Conservation (phyloP, 345 rosid species). For the Eutrema yunnanense region DNA sequence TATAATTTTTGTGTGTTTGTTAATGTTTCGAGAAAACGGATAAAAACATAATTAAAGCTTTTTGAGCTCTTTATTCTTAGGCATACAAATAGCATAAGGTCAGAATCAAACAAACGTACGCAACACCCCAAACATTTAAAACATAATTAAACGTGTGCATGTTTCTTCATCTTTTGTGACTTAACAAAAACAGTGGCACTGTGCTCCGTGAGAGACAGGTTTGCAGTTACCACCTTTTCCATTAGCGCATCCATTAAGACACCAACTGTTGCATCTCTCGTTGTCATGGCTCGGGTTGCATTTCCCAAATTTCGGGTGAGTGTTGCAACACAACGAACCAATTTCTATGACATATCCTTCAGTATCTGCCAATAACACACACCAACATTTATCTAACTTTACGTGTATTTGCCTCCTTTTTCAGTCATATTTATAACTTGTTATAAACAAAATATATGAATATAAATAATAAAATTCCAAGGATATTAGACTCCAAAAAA, state of each 20-base stretch:
- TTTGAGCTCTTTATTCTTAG: not conserved
- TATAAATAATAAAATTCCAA: no score
- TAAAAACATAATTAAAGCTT: not conserved
- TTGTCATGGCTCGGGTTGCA: slow-evolving; percentile 2
- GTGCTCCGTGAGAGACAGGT: not conserved
- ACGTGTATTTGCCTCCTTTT: no score
- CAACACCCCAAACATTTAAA: not conserved
- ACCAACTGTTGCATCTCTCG: slow-evolving; percentile 6
- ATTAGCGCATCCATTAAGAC: slow-evolving; percentile 4
- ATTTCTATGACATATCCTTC: not conserved
- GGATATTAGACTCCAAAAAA: no score
- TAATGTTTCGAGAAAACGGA: not conserved
- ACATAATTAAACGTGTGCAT: not conserved
- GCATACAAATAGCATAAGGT: not conserved
- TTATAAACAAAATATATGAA: not conserved
- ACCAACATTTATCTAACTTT: no score
- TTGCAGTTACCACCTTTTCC: slow-evolving; percentile 6
- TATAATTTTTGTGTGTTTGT: no score
- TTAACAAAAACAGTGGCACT: slow-evolving; percentile 13
- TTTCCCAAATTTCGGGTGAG: slow-evolving; percentile 18
- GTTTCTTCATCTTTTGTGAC: not conserved
- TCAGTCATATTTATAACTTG: no score
- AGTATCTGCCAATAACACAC: not conserved
- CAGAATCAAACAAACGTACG: not conserved
- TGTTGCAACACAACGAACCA: slow-evolving; percentile 19